Conservation (phyloP, 176 grass and related monocot species). For the Puccinellia tenuiflora region DNA sequence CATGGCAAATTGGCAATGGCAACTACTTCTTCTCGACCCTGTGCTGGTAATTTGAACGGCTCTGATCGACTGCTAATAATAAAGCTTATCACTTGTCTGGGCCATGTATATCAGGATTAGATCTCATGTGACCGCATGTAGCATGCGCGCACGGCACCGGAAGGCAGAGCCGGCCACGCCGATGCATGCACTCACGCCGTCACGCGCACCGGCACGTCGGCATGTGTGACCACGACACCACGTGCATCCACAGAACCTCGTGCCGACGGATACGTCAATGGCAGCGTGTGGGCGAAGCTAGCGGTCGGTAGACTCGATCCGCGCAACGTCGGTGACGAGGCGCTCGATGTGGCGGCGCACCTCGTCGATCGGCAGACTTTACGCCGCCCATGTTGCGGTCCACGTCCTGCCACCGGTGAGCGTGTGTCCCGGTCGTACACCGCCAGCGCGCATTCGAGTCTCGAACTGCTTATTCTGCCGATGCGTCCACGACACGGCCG, state of each 20-base stretch:
- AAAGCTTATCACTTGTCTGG: background rate
- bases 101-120: constrained; percentile 17
- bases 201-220: background rate
- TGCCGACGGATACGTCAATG: background rate
- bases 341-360: constrained; percentile 62
- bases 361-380: constrained; percentile 61
- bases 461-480: constrained; percentile 71
- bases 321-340: constrained; percentile 48
- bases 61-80: background rate
- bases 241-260: background rate
- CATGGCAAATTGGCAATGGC: too few species aligned
- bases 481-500: constrained; percentile 40
- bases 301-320: constrained; percentile 55
- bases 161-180: background rate
- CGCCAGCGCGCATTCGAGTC: constrained; percentile 71
- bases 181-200: background rate
- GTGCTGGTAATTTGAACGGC: background rate
- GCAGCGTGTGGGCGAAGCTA: background rate
- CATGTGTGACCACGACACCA: background rate
- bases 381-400: constrained; percentile 49
- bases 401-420: constrained; percentile 64
- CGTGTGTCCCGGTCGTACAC: constrained; percentile 61
- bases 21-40: too few species aligned
- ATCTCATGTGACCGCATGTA: constrained; percentile 17
- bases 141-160: background rate